Base-by-base conservation (phyloP, 495 filamentous ascomycete species). In the Lasiosphaeria ovina region DNA sequence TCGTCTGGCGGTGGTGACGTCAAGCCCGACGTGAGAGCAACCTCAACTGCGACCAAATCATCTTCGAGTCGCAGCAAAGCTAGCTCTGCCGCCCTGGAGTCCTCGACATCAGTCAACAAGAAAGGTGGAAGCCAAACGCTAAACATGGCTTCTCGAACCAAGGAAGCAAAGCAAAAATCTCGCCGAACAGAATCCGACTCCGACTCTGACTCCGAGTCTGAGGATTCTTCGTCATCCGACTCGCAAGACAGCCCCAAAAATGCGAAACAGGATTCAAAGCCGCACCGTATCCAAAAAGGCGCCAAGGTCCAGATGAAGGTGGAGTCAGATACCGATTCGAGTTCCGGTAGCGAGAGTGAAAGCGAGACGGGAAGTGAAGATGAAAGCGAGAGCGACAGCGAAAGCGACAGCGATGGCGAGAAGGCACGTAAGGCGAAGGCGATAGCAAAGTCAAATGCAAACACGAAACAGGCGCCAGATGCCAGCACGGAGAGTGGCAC, bases 341-440 rank as follows among this genome's bases (percentile, higher is more conserved):
- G 61, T 38, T 60, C 56, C n/a, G 50, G 14, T 14, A 44, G 44
- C 5, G 65, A 69, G 59, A 57, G 65, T 59, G 59, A 73, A 32
- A 66, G 59, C 44, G 68, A 70, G 32, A 70, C 66, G 3, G 67
- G 69, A n/a, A n/a, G 55, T 51, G 66, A 67, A 12, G 50, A 54
- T 50, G 8, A 45, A 4, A n/a, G n/a, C n/a, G n/a, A n/a, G n/a
- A 45, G 42, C 42, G 42, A 45, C 42, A 67, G 62, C 44, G 71
- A 69, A 33, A 71, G 67, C 35, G 65, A 68, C 7, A 70, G 68
- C 3, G 67, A 70, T 16, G 32, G 51, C 51, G 66, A 66, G 12
- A 51, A 57, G 31, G 60, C 53, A 31, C 57, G 50, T 8, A 59
- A 40, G 10, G 33, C 55, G 11, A 60, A 61, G 44, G 35, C 54